A percentile compares a stretch with the other conserved stretches of the same genome.
phyloP scores from a whole-genome alignment of 371 early-diverging fungal genomes.

The Actinomucor elegans region DNA sequence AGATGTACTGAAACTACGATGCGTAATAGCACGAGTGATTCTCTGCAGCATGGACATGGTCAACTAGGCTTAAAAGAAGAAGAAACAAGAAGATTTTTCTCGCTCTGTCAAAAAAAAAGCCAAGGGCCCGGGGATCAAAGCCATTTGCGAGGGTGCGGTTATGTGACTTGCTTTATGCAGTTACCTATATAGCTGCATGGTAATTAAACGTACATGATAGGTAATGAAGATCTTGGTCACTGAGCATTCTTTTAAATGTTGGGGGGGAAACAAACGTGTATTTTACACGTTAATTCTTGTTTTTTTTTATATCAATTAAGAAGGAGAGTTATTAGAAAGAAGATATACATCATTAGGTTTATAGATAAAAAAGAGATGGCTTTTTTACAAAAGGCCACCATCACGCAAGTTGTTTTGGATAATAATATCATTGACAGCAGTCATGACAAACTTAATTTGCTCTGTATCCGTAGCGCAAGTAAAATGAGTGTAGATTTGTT shows the following conservation, averaged over 20 bases:
- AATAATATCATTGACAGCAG: slow-evolving; percentile 72
- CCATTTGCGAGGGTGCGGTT: slow-evolving; percentile 2
- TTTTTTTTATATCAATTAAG: too few species aligned
- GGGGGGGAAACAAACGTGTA: too few species aligned
- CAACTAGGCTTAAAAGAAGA: slow-evolving; percentile 1
- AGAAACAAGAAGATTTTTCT: too few species aligned
- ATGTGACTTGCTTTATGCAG: background rate
- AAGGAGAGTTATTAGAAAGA: background rate
- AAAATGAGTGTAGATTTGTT: slow-evolving; percentile 54
- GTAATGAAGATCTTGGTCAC: too few species aligned
- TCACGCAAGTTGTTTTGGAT: slow-evolving; percentile 62
- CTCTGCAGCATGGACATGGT: slow-evolving; percentile 27
- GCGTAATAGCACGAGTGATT: slow-evolving; percentile 12
- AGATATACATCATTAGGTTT: slow-evolving; percentile 7
- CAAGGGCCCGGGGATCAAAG: background rate
- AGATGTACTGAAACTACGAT: slow-evolving; percentile 34
- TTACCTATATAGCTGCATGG: too few species aligned
- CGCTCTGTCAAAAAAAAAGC: background rate
- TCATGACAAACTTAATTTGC: slow-evolving; percentile 71
- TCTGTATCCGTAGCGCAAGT: slow-evolving; percentile 67
- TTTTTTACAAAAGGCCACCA: slow-evolving; percentile 60
- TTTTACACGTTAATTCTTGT: too few species aligned
- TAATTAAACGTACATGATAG: too few species aligned
- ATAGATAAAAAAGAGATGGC: background rate
- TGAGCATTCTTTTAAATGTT: too few species aligned